Base-by-base conservation (phyloP, 139 green algal genomes). In the Chlamydomonas asymmetrica region DNA sequence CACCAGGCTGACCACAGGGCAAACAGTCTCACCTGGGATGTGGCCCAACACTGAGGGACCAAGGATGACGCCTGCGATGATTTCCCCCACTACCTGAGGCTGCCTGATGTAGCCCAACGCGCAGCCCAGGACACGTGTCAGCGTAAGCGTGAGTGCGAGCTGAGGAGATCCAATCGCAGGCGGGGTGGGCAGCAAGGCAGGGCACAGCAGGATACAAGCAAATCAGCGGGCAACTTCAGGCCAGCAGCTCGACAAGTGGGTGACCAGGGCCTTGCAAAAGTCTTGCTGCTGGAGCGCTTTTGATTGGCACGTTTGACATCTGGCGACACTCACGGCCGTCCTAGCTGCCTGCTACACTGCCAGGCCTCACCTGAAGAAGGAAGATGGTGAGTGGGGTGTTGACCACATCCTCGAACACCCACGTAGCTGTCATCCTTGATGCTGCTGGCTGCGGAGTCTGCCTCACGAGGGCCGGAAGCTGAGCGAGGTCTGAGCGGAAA, bases 71-170 rank as follows among this genome's bases (percentile, higher is more conserved):
- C 72, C 72, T 29, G 72, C 72, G 63, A 78, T 40, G 37, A 78
- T 78, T 48, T 78, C 72, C 10, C 72, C 72, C 22, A 78, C 63
- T 29, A 78, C 72, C 40, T 71, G 59, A 18, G 72, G 72, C 61
- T 78, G 72, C 4, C 71, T 39, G 3, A 78, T 7, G 61, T 71
- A 78, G 41, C 72, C 56, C 27, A 78, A 63, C 38, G 63, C 22
- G 54, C 54, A 50, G 43, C 72, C 72, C 40, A 78, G 61, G 1
- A 62, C 39, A 16, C 72, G 59, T 23, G 72, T 78, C n/a, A 78
- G 25, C 3, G 62, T 34, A 10, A 78, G 72, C 22, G 72, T 78
- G n/a, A 78, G 34, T 41, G 72, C 72, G 34, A 78, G 23, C 72
- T 78, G n/a, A n/a, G n/a, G n/a, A n/a, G n/a, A n/a, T n/a, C n/a